These are phyloP conservation scores for Chalara sp. DNA, from an alignment of 2,329 filamentous ascomycete species.

Conservation along the genomic window DNA sequence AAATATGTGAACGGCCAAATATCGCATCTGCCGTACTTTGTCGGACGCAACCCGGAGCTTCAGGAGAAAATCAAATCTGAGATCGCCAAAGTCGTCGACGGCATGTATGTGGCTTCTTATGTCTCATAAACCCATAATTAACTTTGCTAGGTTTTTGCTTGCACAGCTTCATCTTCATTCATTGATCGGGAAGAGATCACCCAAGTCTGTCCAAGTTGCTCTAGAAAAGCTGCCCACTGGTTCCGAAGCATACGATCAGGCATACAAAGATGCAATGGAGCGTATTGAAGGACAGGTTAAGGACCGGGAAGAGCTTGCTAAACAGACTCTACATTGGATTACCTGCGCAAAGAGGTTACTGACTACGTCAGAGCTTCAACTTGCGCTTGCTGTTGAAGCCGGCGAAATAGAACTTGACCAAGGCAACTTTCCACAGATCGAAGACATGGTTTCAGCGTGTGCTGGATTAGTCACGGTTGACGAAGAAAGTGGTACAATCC, in stretches of 20 bases:
- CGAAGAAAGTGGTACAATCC: slow-evolving; percentile 1
- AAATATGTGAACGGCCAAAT: slow-evolving; percentile 13
- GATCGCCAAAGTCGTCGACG: slow-evolving; percentile 14
- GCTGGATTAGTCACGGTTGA: slow-evolving; percentile 1
- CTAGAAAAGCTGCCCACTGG: slow-evolving; percentile 24
- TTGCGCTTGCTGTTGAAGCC: slow-evolving; percentile 34
- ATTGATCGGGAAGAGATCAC: slow-evolving; percentile 20
- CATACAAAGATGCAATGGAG: slow-evolving; percentile 36
- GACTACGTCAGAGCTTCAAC: slow-evolving; percentile 29
- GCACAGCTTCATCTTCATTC: slow-evolving; percentile 30
- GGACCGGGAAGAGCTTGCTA: slow-evolving; percentile 4
- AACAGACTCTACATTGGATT: slow-evolving; percentile 28
- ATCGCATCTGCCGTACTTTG: slow-evolving; percentile 9
- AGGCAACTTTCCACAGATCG: slow-evolving; percentile 26
- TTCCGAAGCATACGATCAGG: slow-evolving; percentile 18
- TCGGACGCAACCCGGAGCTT: slow-evolving; percentile 9
- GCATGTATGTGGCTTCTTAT: slow-evolving; percentile 11
- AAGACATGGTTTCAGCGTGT: slow-evolving; percentile 13
- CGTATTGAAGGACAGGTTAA: slow-evolving; percentile 18
- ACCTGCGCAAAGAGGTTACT: slow-evolving; percentile 30
- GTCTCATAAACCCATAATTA: slow-evolving; percentile 16
- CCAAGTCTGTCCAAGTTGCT: slow-evolving; percentile 21
- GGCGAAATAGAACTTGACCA: slow-evolving; percentile 24
- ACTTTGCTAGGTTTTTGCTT: slow-evolving; percentile 19
- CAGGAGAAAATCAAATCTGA: slow-evolving; percentile 14